phyloP scores from a whole-genome alignment of 2,329 filamentous ascomycete genomes.

The Alternaria brassicicola region DNA sequence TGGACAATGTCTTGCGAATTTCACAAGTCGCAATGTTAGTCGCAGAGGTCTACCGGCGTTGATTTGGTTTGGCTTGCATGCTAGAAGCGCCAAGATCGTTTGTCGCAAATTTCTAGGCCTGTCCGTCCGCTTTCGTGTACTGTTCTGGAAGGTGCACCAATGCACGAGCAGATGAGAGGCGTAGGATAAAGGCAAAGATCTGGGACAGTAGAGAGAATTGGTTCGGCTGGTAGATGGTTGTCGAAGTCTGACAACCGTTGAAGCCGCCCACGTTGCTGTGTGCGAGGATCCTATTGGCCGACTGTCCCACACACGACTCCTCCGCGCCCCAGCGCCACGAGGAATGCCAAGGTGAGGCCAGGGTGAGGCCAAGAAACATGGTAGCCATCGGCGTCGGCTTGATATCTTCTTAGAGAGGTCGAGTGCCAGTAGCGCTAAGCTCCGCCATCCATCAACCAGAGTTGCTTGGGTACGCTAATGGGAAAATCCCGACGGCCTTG shows the following conservation, averaged over 20 bases:
- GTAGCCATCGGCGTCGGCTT: slow-evolving; percentile 3
- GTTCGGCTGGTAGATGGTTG: not conserved
- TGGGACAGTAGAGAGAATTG: not conserved
- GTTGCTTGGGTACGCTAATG: not conserved
- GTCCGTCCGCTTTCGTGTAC: not conserved
- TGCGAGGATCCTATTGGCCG: not conserved
- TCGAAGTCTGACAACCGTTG: not conserved
- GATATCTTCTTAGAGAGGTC: slow-evolving; percentile 2
- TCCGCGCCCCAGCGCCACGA: not conserved
- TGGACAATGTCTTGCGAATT: not conserved
- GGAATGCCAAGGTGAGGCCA: slow-evolving; percentile 4
- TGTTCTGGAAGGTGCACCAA: slow-evolving; percentile 1
- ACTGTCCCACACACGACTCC: not conserved
- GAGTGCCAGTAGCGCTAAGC: not conserved
- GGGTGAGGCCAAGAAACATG: not conserved
- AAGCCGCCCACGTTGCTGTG: not conserved
- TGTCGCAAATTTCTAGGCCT: not conserved
- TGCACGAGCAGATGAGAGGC: not conserved
- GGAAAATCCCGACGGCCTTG: not conserved
- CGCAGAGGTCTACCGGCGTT: not conserved
- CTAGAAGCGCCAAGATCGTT: not conserved
- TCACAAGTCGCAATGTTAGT: not conserved
- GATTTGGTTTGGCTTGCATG: not conserved
- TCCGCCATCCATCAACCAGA: not conserved
- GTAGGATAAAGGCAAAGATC: not conserved